phyloP scores from a whole-genome alignment of 225 moss, liverwort and hornwort genomes.

The Climacium dendroides region DNA sequence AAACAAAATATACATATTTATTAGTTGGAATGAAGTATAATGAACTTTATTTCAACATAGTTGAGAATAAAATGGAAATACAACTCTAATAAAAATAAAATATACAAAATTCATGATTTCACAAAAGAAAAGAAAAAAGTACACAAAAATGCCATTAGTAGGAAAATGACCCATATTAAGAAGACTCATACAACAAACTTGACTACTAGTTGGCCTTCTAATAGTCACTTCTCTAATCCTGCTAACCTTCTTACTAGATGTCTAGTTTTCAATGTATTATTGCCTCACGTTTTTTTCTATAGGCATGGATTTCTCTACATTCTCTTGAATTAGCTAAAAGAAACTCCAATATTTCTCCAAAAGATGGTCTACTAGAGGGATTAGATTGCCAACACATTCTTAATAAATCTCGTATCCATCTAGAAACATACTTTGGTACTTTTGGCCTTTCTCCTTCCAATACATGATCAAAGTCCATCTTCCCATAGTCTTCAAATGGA shows the following conservation, averaged over 20 bases:
- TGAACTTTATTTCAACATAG: not conserved
- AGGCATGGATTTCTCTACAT: not conserved
- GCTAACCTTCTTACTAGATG: no score
- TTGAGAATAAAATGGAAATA: not conserved
- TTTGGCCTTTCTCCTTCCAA: not conserved
- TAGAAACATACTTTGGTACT: not conserved
- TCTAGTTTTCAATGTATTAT: not conserved
- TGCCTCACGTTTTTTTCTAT: not conserved
- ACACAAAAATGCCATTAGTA: no score
- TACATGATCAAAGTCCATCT: not conserved
- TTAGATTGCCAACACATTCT: not conserved
- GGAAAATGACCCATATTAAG: not conserved
- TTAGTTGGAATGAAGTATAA: not conserved
- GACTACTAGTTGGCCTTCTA: not conserved
- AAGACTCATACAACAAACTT: not conserved
- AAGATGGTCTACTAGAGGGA: not conserved
- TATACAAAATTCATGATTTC: not conserved
- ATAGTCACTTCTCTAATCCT: no score
- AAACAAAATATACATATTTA: not conserved
- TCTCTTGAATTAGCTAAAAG: not conserved
- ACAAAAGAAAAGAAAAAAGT: not conserved
- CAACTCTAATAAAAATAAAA: not conserved
- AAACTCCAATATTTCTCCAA: not conserved
- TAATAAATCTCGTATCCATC: not conserved
- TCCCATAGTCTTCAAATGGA: not conserved